phyloP scores from a whole-genome alignment of 176 grass and related monocot genomes.

The Eleusine indica region DNA sequence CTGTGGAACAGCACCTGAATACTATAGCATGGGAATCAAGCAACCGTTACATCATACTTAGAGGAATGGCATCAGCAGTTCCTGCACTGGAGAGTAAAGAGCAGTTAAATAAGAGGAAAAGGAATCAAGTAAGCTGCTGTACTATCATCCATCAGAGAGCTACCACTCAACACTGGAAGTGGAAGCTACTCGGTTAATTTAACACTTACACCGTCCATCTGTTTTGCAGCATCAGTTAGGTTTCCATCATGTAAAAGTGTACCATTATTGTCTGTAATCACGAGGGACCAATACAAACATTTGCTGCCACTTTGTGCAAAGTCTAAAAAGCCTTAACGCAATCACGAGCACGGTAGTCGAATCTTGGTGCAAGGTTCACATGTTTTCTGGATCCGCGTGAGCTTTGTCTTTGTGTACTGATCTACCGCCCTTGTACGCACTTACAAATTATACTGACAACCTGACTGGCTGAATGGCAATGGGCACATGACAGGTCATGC shows the following conservation, averaged over 20 bases:
- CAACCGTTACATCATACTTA: constrained; percentile 33
- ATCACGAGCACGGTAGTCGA: constrained; percentile 38
- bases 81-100: constrained; percentile 9
- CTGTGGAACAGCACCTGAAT: constrained; percentile 12
- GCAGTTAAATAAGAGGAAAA: constrained; percentile 33
- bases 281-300: constrained; percentile 44
- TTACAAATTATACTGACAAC: not conserved
- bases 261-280: constrained; percentile 60
- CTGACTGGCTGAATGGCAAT: not conserved
- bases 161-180: constrained; percentile 23
- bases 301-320: constrained; percentile 37
- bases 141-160: constrained; percentile 38
- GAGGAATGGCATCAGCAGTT: constrained; percentile 22
- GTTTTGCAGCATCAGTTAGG: constrained; percentile 48
- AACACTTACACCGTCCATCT: constrained; percentile 35
- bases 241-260: constrained; percentile 61
- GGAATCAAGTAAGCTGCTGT: constrained; percentile 22
- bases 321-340: constrained; percentile 38
- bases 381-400: not conserved
- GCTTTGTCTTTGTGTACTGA: not conserved
- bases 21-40: constrained; percentile 36
- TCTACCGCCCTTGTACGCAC: not conserved
- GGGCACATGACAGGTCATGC: not conserved
- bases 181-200: constrained; percentile 41
- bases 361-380: constrained; percentile 30